These are phyloP conservation scores for Penicillium capsulatum DNA, from an alignment of 2,329 filamentous ascomycete species.

Conservation along the genomic window DNA sequence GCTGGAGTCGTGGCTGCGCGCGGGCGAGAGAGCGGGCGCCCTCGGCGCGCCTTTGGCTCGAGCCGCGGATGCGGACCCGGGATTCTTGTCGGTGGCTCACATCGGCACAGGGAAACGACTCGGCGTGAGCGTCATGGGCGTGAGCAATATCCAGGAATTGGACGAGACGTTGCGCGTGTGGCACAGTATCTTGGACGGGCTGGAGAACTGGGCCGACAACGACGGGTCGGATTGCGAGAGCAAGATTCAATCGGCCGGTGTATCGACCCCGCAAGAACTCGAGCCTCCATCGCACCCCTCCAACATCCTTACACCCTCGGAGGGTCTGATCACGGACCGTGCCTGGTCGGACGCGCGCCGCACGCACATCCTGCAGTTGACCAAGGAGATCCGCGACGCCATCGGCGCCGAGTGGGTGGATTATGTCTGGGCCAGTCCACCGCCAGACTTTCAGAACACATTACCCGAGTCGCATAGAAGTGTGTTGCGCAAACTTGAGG, in stretches of 20 bases:
- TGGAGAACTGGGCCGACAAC: constrained; percentile 39
- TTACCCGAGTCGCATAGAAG: constrained; percentile 29
- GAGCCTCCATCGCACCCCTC: constrained; percentile 10
- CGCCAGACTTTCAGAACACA: constrained; percentile 40
- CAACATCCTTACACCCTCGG: constrained; percentile 33
- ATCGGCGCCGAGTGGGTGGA: constrained; percentile 43
- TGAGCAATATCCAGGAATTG: constrained; percentile 56
- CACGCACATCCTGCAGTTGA: constrained; percentile 33
- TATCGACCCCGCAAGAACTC: constrained; percentile 5
- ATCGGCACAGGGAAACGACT: constrained; percentile 51
- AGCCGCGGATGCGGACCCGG: constrained; percentile 43
- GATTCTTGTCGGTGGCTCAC: constrained; percentile 34
- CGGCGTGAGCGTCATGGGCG: constrained; percentile 62
- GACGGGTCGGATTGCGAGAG: constrained; percentile 14
- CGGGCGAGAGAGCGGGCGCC: constrained; percentile 40
- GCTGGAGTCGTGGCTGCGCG: constrained; percentile 60
- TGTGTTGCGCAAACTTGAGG: constrained; percentile 8
- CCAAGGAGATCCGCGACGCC: constrained; percentile 37
- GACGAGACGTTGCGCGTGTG: constrained; percentile 60
- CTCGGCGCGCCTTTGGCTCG: constrained; percentile 54
- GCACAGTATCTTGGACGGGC: constrained; percentile 48
- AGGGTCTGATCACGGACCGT: constrained; percentile 36
- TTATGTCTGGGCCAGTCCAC: constrained; percentile 45
- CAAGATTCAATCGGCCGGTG: constrained; percentile 3
- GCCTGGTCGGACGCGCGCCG: constrained; percentile 38